Conservation (phyloP, 306 rosid species). For the Mimosa bimucronata region DNA sequence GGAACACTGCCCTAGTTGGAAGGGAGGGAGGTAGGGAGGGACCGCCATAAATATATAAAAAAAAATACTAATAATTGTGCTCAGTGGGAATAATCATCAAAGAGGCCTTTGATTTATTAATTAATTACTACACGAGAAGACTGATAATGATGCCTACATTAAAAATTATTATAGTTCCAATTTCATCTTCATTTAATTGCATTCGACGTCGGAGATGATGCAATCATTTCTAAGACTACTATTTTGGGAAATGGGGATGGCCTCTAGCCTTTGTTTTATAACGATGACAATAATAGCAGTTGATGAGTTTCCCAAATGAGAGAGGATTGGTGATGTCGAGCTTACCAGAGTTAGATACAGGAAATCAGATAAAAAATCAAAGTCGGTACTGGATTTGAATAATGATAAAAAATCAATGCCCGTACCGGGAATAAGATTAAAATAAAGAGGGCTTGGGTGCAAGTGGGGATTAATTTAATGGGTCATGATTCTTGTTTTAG, state of each 20-base stretch:
- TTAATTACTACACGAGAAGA: background rate
- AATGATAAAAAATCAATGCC: background rate
- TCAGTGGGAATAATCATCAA: constrained; percentile 21
- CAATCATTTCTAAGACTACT: background rate
- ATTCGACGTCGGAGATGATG: background rate
- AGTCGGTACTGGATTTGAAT: constrained; percentile 31
- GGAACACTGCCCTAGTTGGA: constrained; percentile 29
- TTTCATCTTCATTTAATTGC: background rate
- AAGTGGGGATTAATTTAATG: background rate
- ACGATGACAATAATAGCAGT: constrained; percentile 34
- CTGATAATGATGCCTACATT: background rate
- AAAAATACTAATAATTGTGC: background rate
- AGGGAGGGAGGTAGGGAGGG: constrained; percentile 48
- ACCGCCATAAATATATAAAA: constrained; percentile 46
- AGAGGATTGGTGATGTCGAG: constrained; percentile 5
- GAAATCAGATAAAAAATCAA: constrained; percentile 2
- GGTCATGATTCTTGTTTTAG: background rate
- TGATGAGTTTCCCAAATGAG: background rate
- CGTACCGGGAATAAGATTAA: background rate
- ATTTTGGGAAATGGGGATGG: constrained; percentile 32
- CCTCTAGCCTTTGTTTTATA: constrained; percentile 31
- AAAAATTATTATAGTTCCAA: background rate
- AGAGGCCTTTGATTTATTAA: background rate
- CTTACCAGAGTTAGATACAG: constrained; percentile 26
- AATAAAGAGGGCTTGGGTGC: background rate